Conservation (phyloP, 2,329 filamentous ascomycete genomes). For the Tolypocladium sp. region DNA sequence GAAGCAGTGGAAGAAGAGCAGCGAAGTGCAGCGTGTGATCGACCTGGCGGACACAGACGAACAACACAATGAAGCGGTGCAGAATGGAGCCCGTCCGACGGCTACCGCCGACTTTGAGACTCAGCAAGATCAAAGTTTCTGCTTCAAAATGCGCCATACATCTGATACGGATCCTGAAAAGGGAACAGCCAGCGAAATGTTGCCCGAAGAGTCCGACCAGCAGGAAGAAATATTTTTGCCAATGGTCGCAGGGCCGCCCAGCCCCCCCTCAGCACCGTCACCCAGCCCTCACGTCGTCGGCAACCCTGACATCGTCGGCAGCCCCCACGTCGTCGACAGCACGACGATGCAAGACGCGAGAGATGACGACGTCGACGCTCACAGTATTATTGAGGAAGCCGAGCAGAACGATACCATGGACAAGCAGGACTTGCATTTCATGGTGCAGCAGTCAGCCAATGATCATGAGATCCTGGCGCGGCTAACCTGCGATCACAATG, state of each 20-base stretch:
- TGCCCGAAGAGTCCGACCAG: not conserved
- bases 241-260: not conserved
- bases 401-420: not conserved
- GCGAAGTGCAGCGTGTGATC: no score
- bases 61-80: not conserved
- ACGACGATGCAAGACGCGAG: not conserved
- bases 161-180: not conserved
- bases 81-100: not conserved
- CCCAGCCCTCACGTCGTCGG: not conserved
- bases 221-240: not conserved
- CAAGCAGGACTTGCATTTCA: not conserved
- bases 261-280: not conserved
- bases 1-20: not conserved
- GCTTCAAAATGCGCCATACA: constrained; percentile 14
- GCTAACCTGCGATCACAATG: not conserved
- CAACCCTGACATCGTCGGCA: not conserved
- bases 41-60: not conserved
- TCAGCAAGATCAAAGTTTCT: constrained; percentile 23
- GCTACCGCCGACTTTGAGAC: constrained; percentile 9
- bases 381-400: not conserved
- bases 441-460: not conserved
- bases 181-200: not conserved
- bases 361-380: not conserved
- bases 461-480: not conserved
- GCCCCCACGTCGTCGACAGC: not conserved